A percentile compares a stretch with the other conserved stretches of the same genome.
Evolutionary conservation across 768 basidiomycete genomes (phyloP).

Genomic region (Brasilioporus rufonigricans): DNA sequence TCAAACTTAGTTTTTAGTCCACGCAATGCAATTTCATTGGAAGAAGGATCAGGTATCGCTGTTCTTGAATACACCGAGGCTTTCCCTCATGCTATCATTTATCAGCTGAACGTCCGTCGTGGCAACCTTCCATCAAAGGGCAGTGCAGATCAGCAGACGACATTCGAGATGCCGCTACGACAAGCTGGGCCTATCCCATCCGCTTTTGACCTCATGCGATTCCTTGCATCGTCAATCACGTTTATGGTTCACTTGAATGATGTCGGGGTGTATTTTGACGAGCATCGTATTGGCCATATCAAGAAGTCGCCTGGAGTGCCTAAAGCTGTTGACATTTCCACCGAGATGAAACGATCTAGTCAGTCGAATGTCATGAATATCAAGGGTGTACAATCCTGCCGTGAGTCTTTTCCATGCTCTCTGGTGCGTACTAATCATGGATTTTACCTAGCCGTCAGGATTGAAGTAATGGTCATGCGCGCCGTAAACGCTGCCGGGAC

Average conservation of each 20-base stretch:
- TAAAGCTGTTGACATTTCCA: not conserved
- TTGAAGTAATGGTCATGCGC: constrained; percentile 11
- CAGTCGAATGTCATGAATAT: constrained; percentile 67
- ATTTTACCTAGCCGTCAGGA: constrained; percentile 39
- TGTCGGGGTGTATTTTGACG: constrained; percentile 78
- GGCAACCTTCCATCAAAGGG: not conserved
- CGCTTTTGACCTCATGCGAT: constrained; percentile 82
- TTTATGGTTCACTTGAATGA: constrained; percentile 80
- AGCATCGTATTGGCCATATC: constrained; percentile 60
- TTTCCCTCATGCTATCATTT: constrained; percentile 3
- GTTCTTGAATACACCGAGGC: not conserved
- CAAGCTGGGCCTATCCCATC: constrained; percentile 73
- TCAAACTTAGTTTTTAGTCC: not conserved
- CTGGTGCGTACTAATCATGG: not conserved
- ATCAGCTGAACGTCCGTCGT: constrained; percentile 61
- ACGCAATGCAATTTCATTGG: constrained; percentile 3
- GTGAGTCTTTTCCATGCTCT: constrained; percentile 38
- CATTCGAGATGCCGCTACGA: constrained; percentile 81
- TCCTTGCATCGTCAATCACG: constrained; percentile 87
- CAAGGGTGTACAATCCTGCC: constrained; percentile 56
- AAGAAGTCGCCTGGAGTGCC: constrained; percentile 19
- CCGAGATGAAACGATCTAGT: constrained; percentile 55
- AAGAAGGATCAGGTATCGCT: not conserved
- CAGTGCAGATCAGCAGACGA: constrained; percentile 59
- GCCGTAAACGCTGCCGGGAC: constrained; percentile 11